Conservation (phyloP, 2,329 filamentous ascomycete genomes). For the Rosellinia necatrix region DNA sequence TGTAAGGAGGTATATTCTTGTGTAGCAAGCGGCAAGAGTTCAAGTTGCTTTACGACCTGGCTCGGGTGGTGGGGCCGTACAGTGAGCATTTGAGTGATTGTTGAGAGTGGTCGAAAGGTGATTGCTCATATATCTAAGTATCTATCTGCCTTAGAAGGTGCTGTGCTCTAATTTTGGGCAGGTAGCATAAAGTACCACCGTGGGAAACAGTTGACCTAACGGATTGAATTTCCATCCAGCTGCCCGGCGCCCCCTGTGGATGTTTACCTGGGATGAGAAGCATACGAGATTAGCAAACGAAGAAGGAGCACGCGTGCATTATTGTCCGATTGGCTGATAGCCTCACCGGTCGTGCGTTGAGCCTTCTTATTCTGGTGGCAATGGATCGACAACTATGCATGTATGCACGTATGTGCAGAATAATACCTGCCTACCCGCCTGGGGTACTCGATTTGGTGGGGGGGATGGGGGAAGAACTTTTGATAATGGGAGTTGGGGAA, state of each 20-base stretch:
- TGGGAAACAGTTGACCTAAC: slow-evolving; percentile 19
- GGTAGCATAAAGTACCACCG: slow-evolving; percentile 21
- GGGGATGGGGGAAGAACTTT: too few relatives aligned
- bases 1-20: too few relatives aligned
- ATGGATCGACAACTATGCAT: slow-evolving; percentile 16
- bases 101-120: slow-evolving; percentile 12
- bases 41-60: too few relatives aligned
- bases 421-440: background rate
- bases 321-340: slow-evolving; percentile 24
- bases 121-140: slow-evolving; percentile 27
- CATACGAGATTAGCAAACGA: slow-evolving; percentile 10
- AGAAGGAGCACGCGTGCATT: slow-evolving; percentile 4
- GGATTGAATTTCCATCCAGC: background rate
- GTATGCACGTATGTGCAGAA: slow-evolving; percentile 6
- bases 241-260: background rate
- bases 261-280: slow-evolving; percentile 13
- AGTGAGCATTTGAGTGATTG: too few relatives aligned
- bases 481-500: too few relatives aligned
- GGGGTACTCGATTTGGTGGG: too few relatives aligned
- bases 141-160: too few relatives aligned
- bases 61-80: slow-evolving; percentile 7
- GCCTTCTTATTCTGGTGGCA: slow-evolving; percentile 2
- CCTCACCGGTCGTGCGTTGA: slow-evolving; percentile 26
- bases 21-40: too few relatives aligned
- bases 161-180: background rate